Conservation (phyloP, 2,329 filamentous ascomycete genomes). For the Ophiocordyceps robertsii region DNA sequence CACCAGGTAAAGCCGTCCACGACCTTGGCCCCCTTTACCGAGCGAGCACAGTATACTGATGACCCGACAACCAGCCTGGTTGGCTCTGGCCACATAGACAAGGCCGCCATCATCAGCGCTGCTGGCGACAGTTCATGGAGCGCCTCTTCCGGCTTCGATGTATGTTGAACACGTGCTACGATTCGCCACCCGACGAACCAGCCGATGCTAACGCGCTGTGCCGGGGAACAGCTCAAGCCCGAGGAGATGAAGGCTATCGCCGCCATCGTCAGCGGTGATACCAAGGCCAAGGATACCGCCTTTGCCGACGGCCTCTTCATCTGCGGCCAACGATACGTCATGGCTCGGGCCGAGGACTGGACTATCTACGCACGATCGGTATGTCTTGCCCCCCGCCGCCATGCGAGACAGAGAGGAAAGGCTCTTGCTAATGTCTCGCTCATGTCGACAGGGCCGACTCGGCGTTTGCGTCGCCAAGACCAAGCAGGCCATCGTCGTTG, state of each 20-base stretch:
- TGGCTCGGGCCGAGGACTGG: slow-evolving; percentile 61
- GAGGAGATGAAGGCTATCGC: slow-evolving; percentile 46
- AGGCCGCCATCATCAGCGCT: slow-evolving; percentile 70
- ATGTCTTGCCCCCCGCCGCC: slow-evolving; percentile 12
- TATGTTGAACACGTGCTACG: slow-evolving; percentile 26
- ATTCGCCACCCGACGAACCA: not conserved
- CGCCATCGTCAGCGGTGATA: slow-evolving; percentile 32
- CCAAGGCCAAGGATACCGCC: slow-evolving; percentile 46
- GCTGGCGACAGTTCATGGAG: slow-evolving; percentile 78
- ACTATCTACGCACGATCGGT: slow-evolving; percentile 82
- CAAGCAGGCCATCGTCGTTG: slow-evolving; percentile 74
- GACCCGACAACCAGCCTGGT: slow-evolving; percentile 48
- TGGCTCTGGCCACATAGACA: slow-evolving; percentile 64
- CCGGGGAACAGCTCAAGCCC: slow-evolving; percentile 20
- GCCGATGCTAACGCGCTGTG: not conserved
- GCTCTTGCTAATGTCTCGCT: not conserved
- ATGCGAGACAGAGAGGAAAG: not conserved
- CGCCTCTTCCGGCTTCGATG: slow-evolving; percentile 53
- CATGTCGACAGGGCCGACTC: slow-evolving; percentile 46
- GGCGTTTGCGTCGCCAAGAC: slow-evolving; percentile 80
- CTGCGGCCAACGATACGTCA: slow-evolving; percentile 64
- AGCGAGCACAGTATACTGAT: slow-evolving; percentile 7
- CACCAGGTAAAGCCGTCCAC: slow-evolving; percentile 26
- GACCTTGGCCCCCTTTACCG: not conserved
- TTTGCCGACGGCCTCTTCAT: slow-evolving; percentile 63